Base-by-base conservation (phyloP, 768 basidiomycete genomes). In the Melanogaster broomeanus region DNA sequence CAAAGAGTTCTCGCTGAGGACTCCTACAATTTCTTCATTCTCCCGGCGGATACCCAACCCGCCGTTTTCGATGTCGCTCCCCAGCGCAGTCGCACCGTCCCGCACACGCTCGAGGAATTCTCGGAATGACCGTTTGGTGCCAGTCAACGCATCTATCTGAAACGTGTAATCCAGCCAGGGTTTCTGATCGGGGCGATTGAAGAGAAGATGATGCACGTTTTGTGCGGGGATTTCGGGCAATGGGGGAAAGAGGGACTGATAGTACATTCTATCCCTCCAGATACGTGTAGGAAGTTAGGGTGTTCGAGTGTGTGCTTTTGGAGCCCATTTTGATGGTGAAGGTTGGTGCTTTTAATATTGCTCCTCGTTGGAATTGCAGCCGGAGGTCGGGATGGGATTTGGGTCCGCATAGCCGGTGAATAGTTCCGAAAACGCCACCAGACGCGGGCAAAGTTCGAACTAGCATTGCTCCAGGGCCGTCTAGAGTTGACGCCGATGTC, bases 1-100 rank as follows among this genome's bases (percentile, higher is more conserved):
- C 64, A 83, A 61, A 31, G 79, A 84, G 61, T 90, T 91, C 41
- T 85, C 77, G 65, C 80, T 81, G 61, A 89, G 77, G 15, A 91
- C 79, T 6, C 86, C 89, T 18, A 89, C 74, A 21, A 88, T 79
- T 46, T 87, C 84, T 0, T 73, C 74, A 18, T 77, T 71, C 37
- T 71, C 72, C 0, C 66, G 64, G 6, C 66, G 60, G 11, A 90
- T 61, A 0, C 78, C 85, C 1, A 87, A 70, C 0, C 88, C 86
- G 1, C 85, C 85, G 16, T 77, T 63, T 0, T 68, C 56, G 12
- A 69, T 51, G 6, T 79, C 72, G n/a, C 70, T 63, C 3, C 70
- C 78, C 12, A 89, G 71, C 0, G 79, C 84, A 0, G 85, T 86
- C 3, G 83, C 79, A 15, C 78, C 78, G 44, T 81, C 74, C 9